Evolutionary conservation across 352 stramenopile species (phyloP).

Genomic region (Phytophthora pisi): DNA sequence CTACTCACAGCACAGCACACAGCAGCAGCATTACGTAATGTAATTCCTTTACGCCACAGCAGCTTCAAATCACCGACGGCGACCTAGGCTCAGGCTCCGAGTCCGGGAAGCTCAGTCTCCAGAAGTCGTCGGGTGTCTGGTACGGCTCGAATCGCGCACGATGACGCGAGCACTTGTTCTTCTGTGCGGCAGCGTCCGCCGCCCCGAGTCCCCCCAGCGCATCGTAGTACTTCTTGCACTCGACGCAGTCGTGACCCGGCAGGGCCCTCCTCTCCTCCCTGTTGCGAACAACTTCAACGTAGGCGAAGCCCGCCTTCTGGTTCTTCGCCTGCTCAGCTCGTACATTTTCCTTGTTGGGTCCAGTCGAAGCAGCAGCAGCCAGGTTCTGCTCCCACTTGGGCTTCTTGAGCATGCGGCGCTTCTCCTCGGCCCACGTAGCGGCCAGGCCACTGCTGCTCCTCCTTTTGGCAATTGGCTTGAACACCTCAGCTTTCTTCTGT

Average conservation of each 20-base stretch:
- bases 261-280: slow-evolving; percentile 60
- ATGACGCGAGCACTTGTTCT: slow-evolving; percentile 75
- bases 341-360: slow-evolving; percentile 26
- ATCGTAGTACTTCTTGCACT: slow-evolving; percentile 85
- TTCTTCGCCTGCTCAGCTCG: slow-evolving; percentile 2
- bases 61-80: slow-evolving; percentile 12
- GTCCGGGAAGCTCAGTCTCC: slow-evolving; percentile 83
- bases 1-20: too few relatives aligned
- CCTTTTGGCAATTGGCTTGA: slow-evolving; percentile 15
- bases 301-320: slow-evolving; percentile 39
- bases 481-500: slow-evolving; percentile 6
- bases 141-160: slow-evolving; percentile 75
- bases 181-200: slow-evolving; percentile 44
- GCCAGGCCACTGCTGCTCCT: slow-evolving; percentile 18
- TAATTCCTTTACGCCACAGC: too few relatives aligned
- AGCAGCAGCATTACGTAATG: too few relatives aligned
- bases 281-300: slow-evolving; percentile 86
- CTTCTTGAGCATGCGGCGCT: slow-evolving; percentile 36
- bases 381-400: slow-evolving; percentile 23
- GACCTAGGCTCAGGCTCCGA: slow-evolving; percentile 35
- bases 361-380: background rate
- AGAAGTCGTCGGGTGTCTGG: slow-evolving; percentile 87
- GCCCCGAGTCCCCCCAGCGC: slow-evolving; percentile 57
- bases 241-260: slow-evolving; percentile 66
- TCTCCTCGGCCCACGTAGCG: slow-evolving; percentile 54